Conservation (phyloP, 345 rosid species). For the Clarkia xantiana region DNA sequence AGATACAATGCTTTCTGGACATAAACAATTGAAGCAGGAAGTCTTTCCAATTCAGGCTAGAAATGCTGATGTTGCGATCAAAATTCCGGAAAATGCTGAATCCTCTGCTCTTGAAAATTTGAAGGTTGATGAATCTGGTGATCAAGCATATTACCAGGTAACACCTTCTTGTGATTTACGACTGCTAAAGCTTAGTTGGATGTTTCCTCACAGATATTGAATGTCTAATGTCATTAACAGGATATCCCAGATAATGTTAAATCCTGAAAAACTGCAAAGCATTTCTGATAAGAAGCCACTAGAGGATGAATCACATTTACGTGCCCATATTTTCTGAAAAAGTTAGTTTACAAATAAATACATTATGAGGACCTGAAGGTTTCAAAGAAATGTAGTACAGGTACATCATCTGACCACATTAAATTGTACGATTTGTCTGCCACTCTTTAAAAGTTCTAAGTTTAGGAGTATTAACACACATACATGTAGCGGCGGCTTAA, state of each 20-base stretch:
- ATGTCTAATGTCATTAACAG: conserved; percentile 7
- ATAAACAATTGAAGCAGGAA: conserved; percentile 14
- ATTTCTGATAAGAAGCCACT: conserved; percentile 11
- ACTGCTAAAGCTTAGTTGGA: neutral
- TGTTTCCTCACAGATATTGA: neutral
- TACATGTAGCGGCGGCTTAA: too few relatives aligned
- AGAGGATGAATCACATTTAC: conserved; percentile 5
- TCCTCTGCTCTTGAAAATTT: conserved; percentile 32
- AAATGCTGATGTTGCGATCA: conserved; percentile 13
- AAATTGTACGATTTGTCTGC: too few relatives aligned
- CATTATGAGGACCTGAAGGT: too few relatives aligned
- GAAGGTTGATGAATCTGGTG: conserved; percentile 24
- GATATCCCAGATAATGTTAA: conserved; percentile 9
- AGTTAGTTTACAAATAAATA: neutral
- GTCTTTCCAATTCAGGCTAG: conserved; percentile 10
- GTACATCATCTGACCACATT: too few relatives aligned
- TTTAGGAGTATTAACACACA: too few relatives aligned
- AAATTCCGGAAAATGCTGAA: conserved; percentile 18
- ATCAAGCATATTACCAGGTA: conserved; percentile 1
- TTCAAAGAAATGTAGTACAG: too few relatives aligned
- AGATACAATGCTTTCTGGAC: conserved; percentile 8
- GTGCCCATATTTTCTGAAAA: neutral
- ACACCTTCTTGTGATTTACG: neutral
- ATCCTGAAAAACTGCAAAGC: conserved; percentile 17
- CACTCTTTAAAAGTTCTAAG: too few relatives aligned